Evolutionary conservation across 306 rosid genomes (phyloP).

Genomic region (Argentina anserina): DNA sequence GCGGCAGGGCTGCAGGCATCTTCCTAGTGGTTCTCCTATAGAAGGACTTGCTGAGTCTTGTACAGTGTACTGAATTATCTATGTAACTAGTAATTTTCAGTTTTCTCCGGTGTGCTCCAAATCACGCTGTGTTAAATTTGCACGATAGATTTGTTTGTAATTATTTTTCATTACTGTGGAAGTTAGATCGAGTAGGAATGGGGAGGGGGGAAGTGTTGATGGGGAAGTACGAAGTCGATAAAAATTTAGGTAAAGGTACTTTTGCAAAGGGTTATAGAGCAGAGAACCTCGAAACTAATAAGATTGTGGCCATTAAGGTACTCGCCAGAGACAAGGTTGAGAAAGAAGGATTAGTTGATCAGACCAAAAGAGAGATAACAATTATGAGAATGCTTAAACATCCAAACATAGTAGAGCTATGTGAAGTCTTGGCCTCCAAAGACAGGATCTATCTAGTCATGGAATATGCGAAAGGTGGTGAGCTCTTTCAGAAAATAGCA

Average conservation of each 20-base stretch:
- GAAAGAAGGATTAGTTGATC: constrained; percentile 28
- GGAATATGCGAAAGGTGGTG: constrained; percentile 57
- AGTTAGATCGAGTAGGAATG: constrained; percentile 27
- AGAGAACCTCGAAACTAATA: constrained; percentile 29
- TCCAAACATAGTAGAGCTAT: constrained; percentile 46
- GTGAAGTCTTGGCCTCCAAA: constrained; percentile 47
- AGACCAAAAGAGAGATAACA: constrained; percentile 40
- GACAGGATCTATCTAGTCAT: constrained; percentile 43
- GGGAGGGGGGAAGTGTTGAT: constrained; percentile 34
- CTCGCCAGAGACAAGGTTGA: constrained; percentile 38
- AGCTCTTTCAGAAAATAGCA: constrained; percentile 38
- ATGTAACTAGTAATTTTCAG: background rate
- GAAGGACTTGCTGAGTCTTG: background rate
- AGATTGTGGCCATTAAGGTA: constrained; percentile 47
- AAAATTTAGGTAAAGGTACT: constrained; percentile 49
- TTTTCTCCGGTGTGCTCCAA: background rate
- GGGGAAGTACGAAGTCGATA: constrained; percentile 49
- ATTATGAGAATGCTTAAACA: constrained; percentile 44
- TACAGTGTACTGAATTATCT: background rate
- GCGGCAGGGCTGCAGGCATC: too few species aligned
- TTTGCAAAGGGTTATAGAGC: constrained; percentile 56
- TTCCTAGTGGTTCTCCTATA: background rate
- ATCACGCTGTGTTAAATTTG: background rate
- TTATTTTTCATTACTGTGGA: too few species aligned
- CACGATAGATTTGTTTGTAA: too few species aligned